Conservation (phyloP, 1,284 basidiomycete species). For the Ceratobasidium sp. region DNA sequence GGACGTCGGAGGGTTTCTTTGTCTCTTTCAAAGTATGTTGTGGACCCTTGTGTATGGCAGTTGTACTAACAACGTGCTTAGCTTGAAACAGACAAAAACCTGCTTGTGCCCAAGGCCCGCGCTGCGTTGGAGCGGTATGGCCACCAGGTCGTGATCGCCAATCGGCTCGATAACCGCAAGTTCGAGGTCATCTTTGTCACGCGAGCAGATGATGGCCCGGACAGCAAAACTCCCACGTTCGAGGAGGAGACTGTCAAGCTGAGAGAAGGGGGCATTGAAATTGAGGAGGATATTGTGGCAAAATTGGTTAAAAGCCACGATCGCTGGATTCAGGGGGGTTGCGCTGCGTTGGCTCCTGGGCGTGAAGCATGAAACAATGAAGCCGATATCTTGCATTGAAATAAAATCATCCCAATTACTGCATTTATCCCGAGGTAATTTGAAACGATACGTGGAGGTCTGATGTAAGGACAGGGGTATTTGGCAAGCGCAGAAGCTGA, state of each 20-base stretch:
- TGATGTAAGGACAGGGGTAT: constrained; percentile 16
- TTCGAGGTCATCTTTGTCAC: constrained; percentile 89
- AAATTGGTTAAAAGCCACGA: constrained; percentile 79
- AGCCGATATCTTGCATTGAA: neutral
- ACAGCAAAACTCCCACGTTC: constrained; percentile 44
- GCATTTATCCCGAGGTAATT: neutral
- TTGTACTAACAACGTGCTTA: constrained; percentile 49
- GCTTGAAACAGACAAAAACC: constrained; percentile 88
- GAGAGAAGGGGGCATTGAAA: constrained; percentile 57
- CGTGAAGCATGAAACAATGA: neutral
- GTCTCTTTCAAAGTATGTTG: constrained; percentile 91
- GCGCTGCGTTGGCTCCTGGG: neutral
- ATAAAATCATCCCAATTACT: neutral
- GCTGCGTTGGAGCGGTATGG: constrained; percentile 91
- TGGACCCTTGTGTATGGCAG: neutral
- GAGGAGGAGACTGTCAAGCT: constrained; percentile 47
- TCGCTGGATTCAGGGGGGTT: constrained; percentile 61
- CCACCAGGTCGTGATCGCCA: constrained; percentile 97
- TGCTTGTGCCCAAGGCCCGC: constrained; percentile 91
- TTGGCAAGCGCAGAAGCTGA: constrained; percentile 12
- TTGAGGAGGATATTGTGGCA: constrained; percentile 89
- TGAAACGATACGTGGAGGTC: constrained; percentile 7
- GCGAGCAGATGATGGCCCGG: constrained; percentile 22
- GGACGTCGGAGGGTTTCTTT: constrained; percentile 90
- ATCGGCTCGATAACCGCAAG: constrained; percentile 89